Evolutionary conservation across 495 filamentous ascomycete species (phyloP), one percentile per base, ranked within the genome.

Genomic region (Xylaria venustula): DNA sequence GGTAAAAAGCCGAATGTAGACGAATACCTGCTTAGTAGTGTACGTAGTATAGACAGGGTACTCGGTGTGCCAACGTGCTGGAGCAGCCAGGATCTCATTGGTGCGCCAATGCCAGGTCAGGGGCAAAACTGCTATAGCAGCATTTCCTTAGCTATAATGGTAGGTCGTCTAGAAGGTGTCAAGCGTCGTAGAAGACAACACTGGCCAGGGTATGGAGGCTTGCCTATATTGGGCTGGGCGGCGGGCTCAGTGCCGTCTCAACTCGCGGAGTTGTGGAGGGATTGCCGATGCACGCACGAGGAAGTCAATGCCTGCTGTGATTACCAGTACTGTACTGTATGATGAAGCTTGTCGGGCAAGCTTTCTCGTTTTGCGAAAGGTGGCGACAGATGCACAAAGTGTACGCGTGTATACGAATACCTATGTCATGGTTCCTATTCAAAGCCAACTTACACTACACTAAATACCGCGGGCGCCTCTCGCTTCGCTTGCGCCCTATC

Each of bases 201-300:
- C 42, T 47, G 7, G 54, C 15, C 22, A 40, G 55, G 55, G 44
- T 17, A 41, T 50, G 56, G 56, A 51, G 32, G 36, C 47, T 60
- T 60, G 57, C 49, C 56, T 40, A 49, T 41, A 60, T 44, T 60
- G 34, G 57, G 57, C 17, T 34, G 25, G 22, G 34, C 57, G 57
- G 53, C 45, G n/a, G 34, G 22, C 19, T 51, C 32, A 37, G 36
- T 30, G 37, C 37, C 57, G 57, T n/a, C n/a, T 48, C 23, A 28
- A 30, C 1, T 49, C 32, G 11, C 30, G 37, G 53, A 55, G 37
- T 17, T 32, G 40, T 44, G 53, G 45, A 25, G 17, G 17, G 23
- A 45, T 45, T 45, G 53, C 53, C 53, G 51, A 37, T 23, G 36
- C 48, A 36, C 20, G 48, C 36, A n/a, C 32, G 36, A 34, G 36